Percentiles rank a stretch among this genome's conserved stretches.
These are phyloP conservation scores for Pholiota molesta DNA, from an alignment of 768 basidiomycete genomes.

Conservation along the genomic window DNA sequence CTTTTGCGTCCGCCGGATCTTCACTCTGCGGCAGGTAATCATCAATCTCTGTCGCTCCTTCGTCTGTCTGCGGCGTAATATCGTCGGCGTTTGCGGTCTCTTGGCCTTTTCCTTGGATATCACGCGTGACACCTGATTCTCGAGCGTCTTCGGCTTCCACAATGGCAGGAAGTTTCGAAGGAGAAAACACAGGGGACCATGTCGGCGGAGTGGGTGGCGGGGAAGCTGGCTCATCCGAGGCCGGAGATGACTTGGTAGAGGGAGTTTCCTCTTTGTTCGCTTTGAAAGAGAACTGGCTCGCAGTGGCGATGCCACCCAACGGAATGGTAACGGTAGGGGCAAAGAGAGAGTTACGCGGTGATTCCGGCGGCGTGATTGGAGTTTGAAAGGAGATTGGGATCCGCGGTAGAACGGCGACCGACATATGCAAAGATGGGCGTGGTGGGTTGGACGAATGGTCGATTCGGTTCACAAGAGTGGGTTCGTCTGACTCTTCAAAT, in stretches of 20 bases:
- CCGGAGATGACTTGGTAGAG: constrained; percentile 5
- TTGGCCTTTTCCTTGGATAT: not conserved
- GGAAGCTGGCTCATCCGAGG: constrained; percentile 19
- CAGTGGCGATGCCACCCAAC: constrained; percentile 4
- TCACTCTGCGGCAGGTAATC: not conserved
- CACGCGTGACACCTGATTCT: not conserved
- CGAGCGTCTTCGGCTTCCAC: constrained; percentile 9
- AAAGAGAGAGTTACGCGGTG: constrained; percentile 29
- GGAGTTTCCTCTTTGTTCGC: constrained; percentile 5
- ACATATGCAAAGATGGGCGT: constrained; percentile 16
- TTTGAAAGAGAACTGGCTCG: constrained; percentile 10
- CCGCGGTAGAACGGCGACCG: constrained; percentile 22
- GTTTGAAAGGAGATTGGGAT: constrained; percentile 29
- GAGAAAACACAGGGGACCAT: constrained; percentile 15
- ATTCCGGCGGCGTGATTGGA: constrained; percentile 39
- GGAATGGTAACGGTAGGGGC: constrained; percentile 17
- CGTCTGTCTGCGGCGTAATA: not conserved
- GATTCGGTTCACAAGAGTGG: constrained; percentile 22
- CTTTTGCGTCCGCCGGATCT: not conserved
- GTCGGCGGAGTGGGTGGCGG: constrained; percentile 23
- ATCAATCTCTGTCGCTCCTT: not conserved
- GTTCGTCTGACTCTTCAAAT: constrained; percentile 26
- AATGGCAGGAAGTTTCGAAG: constrained; percentile 7
- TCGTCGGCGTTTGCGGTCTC: not conserved
- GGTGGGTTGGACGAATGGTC: constrained; percentile 8